Evolutionary conservation across 768 basidiomycete genomes (phyloP), one percentile per base, ranked within the genome.

Genomic region (Panellus pusillus): DNA sequence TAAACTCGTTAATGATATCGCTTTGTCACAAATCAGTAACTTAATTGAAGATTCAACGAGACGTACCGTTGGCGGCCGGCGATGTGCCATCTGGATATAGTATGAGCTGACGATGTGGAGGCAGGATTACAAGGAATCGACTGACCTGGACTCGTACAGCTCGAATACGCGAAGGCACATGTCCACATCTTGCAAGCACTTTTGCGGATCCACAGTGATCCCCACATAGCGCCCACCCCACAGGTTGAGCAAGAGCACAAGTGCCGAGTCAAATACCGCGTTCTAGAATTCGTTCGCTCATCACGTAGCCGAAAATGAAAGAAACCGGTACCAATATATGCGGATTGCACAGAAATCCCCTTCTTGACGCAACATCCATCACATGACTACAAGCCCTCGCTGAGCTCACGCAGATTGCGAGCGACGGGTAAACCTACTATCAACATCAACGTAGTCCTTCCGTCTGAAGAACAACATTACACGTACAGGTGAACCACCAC

Each of bases 331-430:
- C 32, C 32, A 35, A 35, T 35, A 35, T 11, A 14, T 35, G 14
- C 14, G 32, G 32, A 7, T 35, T 35, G 32, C 11, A 11, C 32
- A 35, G 14, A 8, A 35, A 35, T 3, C 32, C 32, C 32, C 14
- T 35, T 14, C 32, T 35, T 7, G 32, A n/a, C 19, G 14, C 47
- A 39, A 73, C 70, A 54, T 87, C 83, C 46, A 84, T 64, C 24
- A 90, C 74, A 47, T 85, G 84, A 19, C 76, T 76, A 43, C 78
- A 81, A 0, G 84, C 83, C 11, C 87, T 73, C 2, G 88, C 84
- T 0, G 88, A 79, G 48, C 87, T 89, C 24, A 82, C 80, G 66
- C 87, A 89, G 44, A 89, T 89, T 0, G 87, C 84, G 12, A 89
- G 74, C 0, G 86, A 37, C 77, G 81, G 78, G 35, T 81, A 69